Evolutionary conservation across 2,329 filamentous ascomycete genomes (phyloP), one percentile per base, ranked within the genome.

Genomic region (Hypoxylon rubiginosum): DNA sequence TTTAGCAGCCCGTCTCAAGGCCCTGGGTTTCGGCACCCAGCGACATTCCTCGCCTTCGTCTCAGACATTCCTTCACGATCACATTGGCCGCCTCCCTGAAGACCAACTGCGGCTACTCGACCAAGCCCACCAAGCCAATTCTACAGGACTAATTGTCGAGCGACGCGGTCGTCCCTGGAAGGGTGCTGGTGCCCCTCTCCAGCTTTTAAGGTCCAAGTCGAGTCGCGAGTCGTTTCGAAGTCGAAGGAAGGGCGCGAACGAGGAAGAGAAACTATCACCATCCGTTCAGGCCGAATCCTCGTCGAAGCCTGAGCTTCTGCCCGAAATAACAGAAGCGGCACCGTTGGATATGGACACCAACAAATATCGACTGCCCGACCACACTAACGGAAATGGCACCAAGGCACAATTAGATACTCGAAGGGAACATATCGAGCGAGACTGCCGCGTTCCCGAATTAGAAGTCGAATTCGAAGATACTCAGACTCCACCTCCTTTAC

Each of bases 361-460:
- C 75, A 93, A 93, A 78, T 93, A 92, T 76, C 86, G 89, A 48
- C 81, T 93, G 76, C 90, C 91, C 60, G 91, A 93, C 78, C 87
- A 90, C 76, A 86, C 82, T 56, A 90, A 89, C 79, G 85, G 88
- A 79, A 87, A 92, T 83, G 88, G 88, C 79, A 85, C 88, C 76
- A 90, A 91, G 75, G 85, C 84, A 43, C 87, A 87, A 67, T 80
- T 83, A 32, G 85, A 87, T 39, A 88, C 82, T 46, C 85, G 85
- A 61, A 82, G 83, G 69, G 86, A 88, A 69, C 88, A 90, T 67
- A 77, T 90, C 61, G 84, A 88, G 55, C 82, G 85, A 63, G 81
- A 81, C 49, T 72, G 77, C 17, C 82, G 79, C 64, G 80, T 79
- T 76, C 45, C 77, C 76, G 76, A 77, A 26, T 64, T 72, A 48